phyloP scores from a whole-genome alignment of 108 stramenopile genomes.

The Skeletonema potamos region DNA sequence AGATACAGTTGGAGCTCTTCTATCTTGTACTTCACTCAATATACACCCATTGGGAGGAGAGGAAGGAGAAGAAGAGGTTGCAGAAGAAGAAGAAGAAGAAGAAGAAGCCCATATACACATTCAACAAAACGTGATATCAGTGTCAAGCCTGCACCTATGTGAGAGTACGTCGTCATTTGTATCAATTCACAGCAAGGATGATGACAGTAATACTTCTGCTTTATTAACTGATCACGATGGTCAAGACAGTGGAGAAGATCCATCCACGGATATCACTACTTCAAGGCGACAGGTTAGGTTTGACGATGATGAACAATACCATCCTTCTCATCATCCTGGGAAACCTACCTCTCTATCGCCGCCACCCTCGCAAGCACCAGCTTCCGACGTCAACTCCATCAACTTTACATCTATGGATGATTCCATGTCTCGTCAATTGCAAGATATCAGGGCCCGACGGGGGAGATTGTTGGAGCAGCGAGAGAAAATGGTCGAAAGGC shows the following conservation, averaged over 20 bases:
- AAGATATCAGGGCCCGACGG: background rate
- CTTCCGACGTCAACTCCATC: too few relatives aligned
- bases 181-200: background rate
- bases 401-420: background rate
- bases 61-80: background rate
- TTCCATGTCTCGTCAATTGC: background rate
- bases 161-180: background rate
- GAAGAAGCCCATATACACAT: background rate
- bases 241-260: background rate
- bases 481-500: background rate
- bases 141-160: background rate
- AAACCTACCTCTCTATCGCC: background rate
- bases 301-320: background rate
- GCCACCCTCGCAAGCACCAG: background rate
- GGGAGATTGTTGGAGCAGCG: background rate
- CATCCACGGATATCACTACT: background rate
- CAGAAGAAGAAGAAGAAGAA: background rate
- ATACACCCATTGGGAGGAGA: background rate
- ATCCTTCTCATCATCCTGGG: background rate
- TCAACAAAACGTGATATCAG: background rate
- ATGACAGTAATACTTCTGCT: background rate
- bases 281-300: background rate
- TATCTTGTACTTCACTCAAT: background rate
- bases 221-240: background rate
- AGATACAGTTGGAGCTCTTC: background rate